Base-by-base conservation (phyloP, 2,329 filamentous ascomycete genomes). In the Neodidymelliopsis sp. region DNA sequence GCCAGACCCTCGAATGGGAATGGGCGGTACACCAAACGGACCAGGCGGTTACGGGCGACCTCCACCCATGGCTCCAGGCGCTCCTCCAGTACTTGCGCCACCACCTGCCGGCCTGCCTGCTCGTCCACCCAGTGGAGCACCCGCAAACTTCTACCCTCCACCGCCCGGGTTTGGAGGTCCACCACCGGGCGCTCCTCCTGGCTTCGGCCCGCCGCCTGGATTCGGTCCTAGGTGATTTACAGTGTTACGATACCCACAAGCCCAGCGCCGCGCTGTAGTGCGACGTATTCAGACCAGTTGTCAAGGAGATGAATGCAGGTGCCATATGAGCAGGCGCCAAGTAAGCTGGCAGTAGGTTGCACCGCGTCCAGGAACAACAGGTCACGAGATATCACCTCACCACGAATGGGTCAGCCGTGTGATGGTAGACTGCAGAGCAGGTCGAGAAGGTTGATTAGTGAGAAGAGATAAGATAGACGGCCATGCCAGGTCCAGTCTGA, bases 41-140 rank as follows among this genome's bases (percentile, higher is more conserved):
- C 75, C 77, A 22, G 72, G 73, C 3, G 72, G 70, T 23, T 71
- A 67, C 44, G 71, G 72, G 20, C 29, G 61, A 57, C 56, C 58
- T 30, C 42, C 43, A 30, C 54, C 46, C 22, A 48, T 47, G 39
- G 54, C 48, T 8, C 31, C 46, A 8, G 70, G 67, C 3, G 67
- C 72, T 7, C 74, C 76, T n/a, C 64, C 68, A 42, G 70, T 69
- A 2, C 74, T 77, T 22, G 72, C 75, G 2, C 28, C 59, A 38
- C 53, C 57, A 18, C 61, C 62, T 18, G 43, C 50, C 34, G 59
- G 53, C 7, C 65, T 64, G 43, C 72, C 77, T 45, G 79, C 84
- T 22, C 80, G 86, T 11, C 80, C 88, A n/a, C 88, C 88, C 4
- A 87, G 86, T 30, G 87, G 87, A 8, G 86, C 83, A 11, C 49